Conservation (phyloP, 352 stramenopile genomes). For the Phytophthora megakarya region DNA sequence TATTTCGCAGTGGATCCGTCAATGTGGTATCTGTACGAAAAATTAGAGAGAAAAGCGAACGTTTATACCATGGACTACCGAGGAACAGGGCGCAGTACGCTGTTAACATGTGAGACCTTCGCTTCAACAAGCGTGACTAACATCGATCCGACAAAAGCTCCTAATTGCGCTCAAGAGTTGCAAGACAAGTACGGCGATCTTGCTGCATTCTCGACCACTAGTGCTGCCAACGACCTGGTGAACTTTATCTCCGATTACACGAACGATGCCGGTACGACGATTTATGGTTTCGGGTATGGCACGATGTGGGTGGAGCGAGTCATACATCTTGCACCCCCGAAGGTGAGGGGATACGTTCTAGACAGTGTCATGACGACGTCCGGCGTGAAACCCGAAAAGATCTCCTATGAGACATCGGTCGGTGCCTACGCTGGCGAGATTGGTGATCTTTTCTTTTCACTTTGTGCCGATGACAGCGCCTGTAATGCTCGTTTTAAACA, state of each 20-base stretch:
- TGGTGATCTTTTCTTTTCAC: neutral
- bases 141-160: neutral
- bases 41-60: neutral
- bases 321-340: neutral
- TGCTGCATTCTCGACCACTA: conserved; percentile 1
- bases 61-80: conserved; percentile 1
- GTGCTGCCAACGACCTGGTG: no score
- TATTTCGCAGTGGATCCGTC: no score
- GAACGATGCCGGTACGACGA: neutral
- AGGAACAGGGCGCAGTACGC: neutral
- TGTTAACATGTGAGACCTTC: neutral
- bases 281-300: neutral
- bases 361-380: neutral
- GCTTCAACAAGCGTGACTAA: neutral
- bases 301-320: conserved; percentile 1
- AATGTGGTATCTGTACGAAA: no score
- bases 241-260: neutral
- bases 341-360: no score
- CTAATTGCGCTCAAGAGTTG: neutral
- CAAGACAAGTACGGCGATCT: neutral
- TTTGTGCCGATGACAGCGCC: neutral
- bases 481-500: neutral
- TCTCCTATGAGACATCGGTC: no score
- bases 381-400: no score
- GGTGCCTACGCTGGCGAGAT: neutral